phyloP scores from a whole-genome alignment of 2,329 filamentous ascomycete species.

The Sclerotiophoma versabilis region DNA sequence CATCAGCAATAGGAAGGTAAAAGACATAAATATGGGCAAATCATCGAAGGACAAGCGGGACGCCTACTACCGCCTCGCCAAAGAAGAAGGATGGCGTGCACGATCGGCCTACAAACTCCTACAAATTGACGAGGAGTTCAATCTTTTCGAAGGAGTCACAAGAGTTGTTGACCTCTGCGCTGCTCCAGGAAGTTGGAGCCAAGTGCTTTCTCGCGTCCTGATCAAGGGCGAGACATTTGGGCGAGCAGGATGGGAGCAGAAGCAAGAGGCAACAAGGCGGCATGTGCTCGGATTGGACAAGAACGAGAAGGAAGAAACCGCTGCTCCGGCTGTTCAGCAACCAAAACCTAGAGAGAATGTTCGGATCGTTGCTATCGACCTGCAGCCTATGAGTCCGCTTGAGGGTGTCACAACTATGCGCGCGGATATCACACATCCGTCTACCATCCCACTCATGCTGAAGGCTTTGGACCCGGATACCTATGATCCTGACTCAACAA shows the following conservation, averaged over 20 bases:
- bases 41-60: constrained; percentile 99
- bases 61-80: constrained; percentile 95
- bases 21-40: constrained; percentile 84
- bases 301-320: constrained; percentile 11
- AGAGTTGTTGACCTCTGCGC: constrained; percentile 96
- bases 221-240: constrained; percentile 95
- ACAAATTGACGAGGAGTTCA: constrained; percentile 95
- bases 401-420: constrained; percentile 91
- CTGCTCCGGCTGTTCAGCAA: constrained; percentile 26
- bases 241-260: constrained; percentile 84
- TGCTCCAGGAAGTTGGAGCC: constrained; percentile 95
- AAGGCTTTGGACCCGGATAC: constrained; percentile 78
- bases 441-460: constrained; percentile 88
- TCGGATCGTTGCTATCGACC: constrained; percentile 93
- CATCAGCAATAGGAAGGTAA: no score
- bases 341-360: constrained; percentile 70
- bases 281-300: constrained; percentile 58
- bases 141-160: constrained; percentile 88
- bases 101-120: constrained; percentile 96
- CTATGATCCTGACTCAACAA: constrained; percentile 48
- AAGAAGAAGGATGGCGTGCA: constrained; percentile 98
- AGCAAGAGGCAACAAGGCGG: constrained; percentile 71
- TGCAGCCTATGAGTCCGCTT: constrained; percentile 94
- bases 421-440: constrained; percentile 96
- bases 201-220: constrained; percentile 90